Evolutionary conservation across 257 asterid species (phyloP), one percentile per base, ranked within the genome.

Genomic region (Osmanthus fragrans): DNA sequence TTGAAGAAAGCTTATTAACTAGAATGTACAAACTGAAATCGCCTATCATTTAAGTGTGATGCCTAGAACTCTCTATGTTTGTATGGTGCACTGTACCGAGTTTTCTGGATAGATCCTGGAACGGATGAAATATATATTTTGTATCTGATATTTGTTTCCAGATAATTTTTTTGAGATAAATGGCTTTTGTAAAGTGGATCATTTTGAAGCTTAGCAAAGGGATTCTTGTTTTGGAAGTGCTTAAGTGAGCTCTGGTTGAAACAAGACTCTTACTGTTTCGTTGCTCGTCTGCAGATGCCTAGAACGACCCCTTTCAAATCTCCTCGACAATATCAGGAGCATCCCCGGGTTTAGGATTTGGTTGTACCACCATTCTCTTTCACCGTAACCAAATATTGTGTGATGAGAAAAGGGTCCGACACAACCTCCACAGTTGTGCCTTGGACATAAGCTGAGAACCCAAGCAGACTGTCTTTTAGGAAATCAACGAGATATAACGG

Each of bases 21-120:
- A 36, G 84, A 63, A 32, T 78, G 85, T 84, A 78, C 70, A 75
- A 33, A 76, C 71, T 76, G 72, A 71, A 51, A 67, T 71, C 15
- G 21, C 23, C 64, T 40, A 73, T 75, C 12, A 37, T 58, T 34
- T 34, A 18, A 47, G 69, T 63, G 69, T 63, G 18, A n/a, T 72
- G 49, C 33, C 60, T 30, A 68, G 76, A 65, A 74, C 25, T 54
- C 63, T 4, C 49, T 40, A n/a, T 54, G 70, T 33, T 72, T 64
- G 69, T 63, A 63, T 63, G 75, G 32, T 16, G 12, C 6, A 45
- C 75, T 40, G 58, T 54, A 19, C 25, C 9, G 1, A 19, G 64
- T 63, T 63, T 63, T 63, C 33, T 63, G 33, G 33, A 63, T 23
- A 1, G 69, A 60, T 60, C 67, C 32, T 60, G 67, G 32, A 56